These are phyloP conservation scores for Penicillium frequentans DNA, from an alignment of 2,329 filamentous ascomycete species.

Conservation along the genomic window DNA sequence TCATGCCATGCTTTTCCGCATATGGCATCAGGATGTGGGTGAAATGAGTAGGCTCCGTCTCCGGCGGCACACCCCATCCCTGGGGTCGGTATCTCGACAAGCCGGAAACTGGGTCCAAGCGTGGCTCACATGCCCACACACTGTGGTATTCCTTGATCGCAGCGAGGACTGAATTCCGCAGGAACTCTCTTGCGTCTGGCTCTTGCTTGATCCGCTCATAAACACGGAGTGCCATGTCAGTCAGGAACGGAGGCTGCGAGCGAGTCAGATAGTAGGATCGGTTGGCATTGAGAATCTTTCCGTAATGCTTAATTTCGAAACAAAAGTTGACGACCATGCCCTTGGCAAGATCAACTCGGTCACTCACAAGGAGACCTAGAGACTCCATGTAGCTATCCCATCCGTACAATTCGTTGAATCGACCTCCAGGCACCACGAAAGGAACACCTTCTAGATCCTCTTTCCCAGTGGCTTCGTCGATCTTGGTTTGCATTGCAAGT, in stretches of 20 bases:
- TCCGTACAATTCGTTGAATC: constrained; percentile 97
- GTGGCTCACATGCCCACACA: constrained; percentile 79
- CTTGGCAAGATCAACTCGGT: constrained; percentile 83
- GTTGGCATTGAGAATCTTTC: constrained; percentile 96
- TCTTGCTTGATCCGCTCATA: constrained; percentile 92
- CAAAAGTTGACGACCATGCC: constrained; percentile 95
- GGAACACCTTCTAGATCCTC: constrained; percentile 76
- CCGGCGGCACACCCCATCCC: constrained; percentile 82
- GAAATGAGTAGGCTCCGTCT: constrained; percentile 87
- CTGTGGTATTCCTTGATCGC: constrained; percentile 96
- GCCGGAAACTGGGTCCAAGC: constrained; percentile 73
- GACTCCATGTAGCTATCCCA: constrained; percentile 99
- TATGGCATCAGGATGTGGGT: constrained; percentile 80
- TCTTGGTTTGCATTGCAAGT: constrained; percentile 78
- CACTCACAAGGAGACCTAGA: constrained; percentile 80
- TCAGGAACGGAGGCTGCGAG: constrained; percentile 94
- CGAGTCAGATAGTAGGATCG: constrained; percentile 92
- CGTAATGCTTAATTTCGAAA: constrained; percentile 97
- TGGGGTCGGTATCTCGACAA: constrained; percentile 83
- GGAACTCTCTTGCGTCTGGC: constrained; percentile 75
- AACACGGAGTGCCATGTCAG: constrained; percentile 92
- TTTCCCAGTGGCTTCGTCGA: constrained; percentile 66
- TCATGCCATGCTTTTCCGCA: constrained; percentile 78
- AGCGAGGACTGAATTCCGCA: constrained; percentile 75
- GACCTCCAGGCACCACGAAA: constrained; percentile 94